A percentile compares a stretch with the other conserved stretches of the same genome.
phyloP scores from a whole-genome alignment of 495 filamentous ascomycete genomes.

The Venustampulla echinocandica region DNA sequence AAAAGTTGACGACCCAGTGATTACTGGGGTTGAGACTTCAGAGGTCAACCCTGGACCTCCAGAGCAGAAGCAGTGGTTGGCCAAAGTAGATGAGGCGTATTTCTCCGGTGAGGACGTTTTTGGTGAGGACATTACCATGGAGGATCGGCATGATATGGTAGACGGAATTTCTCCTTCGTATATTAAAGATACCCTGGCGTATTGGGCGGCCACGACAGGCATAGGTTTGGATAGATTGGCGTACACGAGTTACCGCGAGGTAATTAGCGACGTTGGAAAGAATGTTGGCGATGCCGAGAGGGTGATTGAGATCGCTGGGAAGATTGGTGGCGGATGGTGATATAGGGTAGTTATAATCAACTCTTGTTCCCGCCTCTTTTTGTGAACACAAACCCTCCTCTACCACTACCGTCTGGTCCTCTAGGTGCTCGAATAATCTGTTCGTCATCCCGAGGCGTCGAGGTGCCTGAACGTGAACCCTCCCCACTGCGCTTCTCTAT shows the following conservation, averaged over 20 bases:
- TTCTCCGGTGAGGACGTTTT: slow-evolving; percentile 67
- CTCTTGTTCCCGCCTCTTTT: slow-evolving; percentile 17
- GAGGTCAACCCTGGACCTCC: slow-evolving; percentile 50
- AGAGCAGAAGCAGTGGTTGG: slow-evolving; percentile 82
- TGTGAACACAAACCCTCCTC: slow-evolving; percentile 55
- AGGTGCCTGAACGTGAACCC: slow-evolving; percentile 31
- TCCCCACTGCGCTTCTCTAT: slow-evolving; percentile 43
- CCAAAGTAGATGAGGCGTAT: slow-evolving; percentile 85
- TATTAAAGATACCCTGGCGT: slow-evolving; percentile 50
- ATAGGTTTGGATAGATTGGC: slow-evolving; percentile 64
- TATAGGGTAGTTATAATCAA: slow-evolving; percentile 24
- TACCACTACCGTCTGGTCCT: slow-evolving; percentile 67
- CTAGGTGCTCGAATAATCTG: slow-evolving; percentile 55
- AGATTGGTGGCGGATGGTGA: slow-evolving; percentile 92
- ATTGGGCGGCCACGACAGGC: slow-evolving; percentile 66
- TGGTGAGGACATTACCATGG: slow-evolving; percentile 19
- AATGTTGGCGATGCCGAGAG: slow-evolving; percentile 61
- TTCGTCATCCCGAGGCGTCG: slow-evolving; percentile 39
- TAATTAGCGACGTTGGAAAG: slow-evolving; percentile 92
- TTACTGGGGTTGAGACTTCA: slow-evolving; percentile 25
- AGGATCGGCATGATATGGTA: slow-evolving; percentile 28
- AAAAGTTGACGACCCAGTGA: slow-evolving; percentile 66
- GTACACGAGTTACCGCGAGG: slow-evolving; percentile 80
- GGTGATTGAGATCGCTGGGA: slow-evolving; percentile 82
- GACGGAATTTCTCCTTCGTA: slow-evolving; percentile 48